Conservation (phyloP, 2,329 filamentous ascomycete species). For the Stagonosporopsis rhizophila region DNA sequence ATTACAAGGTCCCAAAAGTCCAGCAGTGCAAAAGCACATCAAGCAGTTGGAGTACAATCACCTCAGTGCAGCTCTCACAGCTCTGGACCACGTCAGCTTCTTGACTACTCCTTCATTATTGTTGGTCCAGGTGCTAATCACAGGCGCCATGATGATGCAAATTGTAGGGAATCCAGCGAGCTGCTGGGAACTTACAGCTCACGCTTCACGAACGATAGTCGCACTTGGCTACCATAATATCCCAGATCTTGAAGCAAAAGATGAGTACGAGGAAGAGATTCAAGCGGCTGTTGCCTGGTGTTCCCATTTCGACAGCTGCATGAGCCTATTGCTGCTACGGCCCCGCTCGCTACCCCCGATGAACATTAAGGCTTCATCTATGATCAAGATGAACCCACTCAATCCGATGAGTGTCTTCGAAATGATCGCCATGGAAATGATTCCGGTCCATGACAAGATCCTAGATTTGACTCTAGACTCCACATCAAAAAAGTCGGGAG, state of each 20-base stretch:
- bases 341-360: slow-evolving; percentile 40
- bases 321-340: slow-evolving; percentile 41
- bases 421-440: slow-evolving; percentile 34
- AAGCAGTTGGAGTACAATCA: slow-evolving; percentile 39
- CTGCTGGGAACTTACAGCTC: slow-evolving; percentile 42
- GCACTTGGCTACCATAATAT: slow-evolving; percentile 43
- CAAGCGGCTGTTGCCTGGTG: slow-evolving; percentile 40
- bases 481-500: slow-evolving; percentile 17
- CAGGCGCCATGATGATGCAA: slow-evolving; percentile 44
- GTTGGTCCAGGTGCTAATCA: slow-evolving; percentile 40
- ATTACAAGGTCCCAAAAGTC: slow-evolving; percentile 31
- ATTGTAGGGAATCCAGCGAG: slow-evolving; percentile 43
- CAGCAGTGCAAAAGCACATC: slow-evolving; percentile 34
- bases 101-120: slow-evolving; percentile 37
- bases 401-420: slow-evolving; percentile 38
- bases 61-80: slow-evolving; percentile 39
- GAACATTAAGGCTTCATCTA: slow-evolving; percentile 31
- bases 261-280: slow-evolving; percentile 36
- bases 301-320: slow-evolving; percentile 41
- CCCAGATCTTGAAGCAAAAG: slow-evolving; percentile 21
- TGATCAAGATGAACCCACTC: slow-evolving; percentile 31
- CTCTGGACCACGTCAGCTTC: slow-evolving; percentile 39
- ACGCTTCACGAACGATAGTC: slow-evolving; percentile 42
- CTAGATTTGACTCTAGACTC: slow-evolving; percentile 35
- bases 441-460: slow-evolving; percentile 39